Conservation (phyloP, 2,329 filamentous ascomycete species). For the Calonectria pseudoturangicola region DNA sequence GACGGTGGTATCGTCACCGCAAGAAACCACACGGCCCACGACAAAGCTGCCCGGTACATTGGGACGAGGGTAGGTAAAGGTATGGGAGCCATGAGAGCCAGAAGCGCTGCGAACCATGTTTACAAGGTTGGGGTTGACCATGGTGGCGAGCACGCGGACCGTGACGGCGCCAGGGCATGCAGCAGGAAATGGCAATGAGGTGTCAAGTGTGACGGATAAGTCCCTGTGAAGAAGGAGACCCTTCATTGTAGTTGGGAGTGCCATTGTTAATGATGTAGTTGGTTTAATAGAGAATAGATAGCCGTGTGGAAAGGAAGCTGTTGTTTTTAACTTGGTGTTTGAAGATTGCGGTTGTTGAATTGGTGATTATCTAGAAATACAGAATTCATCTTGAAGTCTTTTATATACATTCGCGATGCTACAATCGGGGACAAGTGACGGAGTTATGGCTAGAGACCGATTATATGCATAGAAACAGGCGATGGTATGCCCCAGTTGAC, state of each 20-base stretch:
- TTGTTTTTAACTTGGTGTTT: too few relatives aligned
- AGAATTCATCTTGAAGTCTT: background rate
- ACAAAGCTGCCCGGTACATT: constrained; percentile 58
- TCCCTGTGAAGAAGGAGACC: constrained; percentile 45
- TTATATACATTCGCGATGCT: constrained; percentile 27
- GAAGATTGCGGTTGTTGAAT: background rate
- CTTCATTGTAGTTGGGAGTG: constrained; percentile 48
- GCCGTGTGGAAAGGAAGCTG: background rate
- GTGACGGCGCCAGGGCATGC: constrained; percentile 46
- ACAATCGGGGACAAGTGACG: background rate
- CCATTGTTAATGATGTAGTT: constrained; percentile 35
- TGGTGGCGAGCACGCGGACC: constrained; percentile 51
- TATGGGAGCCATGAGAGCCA: constrained; percentile 34
- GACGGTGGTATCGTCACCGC: constrained; percentile 58
- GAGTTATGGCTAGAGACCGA: constrained; percentile 20
- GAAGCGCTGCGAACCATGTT: constrained; percentile 42
- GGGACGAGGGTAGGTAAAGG: constrained; percentile 53
- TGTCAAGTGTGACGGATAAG: constrained; percentile 38
- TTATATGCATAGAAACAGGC: background rate
- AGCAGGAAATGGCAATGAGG: constrained; percentile 44
- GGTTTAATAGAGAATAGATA: background rate
- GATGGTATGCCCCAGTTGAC: too few relatives aligned
- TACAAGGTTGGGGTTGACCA: constrained; percentile 54
- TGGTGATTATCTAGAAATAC: background rate
- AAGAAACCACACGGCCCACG: constrained; percentile 60